Base-by-base conservation (phyloP, 805 yeast species). In the Cyberlindnera saturnus region DNA sequence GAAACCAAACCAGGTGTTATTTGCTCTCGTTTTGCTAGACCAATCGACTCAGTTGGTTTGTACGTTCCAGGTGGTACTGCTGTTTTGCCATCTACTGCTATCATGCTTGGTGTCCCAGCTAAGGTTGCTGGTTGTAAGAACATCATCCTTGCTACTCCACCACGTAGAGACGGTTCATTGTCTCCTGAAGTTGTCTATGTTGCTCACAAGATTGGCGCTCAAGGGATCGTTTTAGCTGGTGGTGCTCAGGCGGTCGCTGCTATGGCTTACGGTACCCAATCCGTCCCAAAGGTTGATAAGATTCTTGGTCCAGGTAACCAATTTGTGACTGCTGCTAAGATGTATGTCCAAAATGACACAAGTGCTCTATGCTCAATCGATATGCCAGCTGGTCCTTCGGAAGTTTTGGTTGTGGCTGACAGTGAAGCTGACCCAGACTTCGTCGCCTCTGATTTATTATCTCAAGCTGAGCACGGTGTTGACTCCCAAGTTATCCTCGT, bases 301-400 rank as follows among this genome's bases (percentile, higher is more conserved):
- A 90, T 93, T 49, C 74, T 93, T 64, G 99, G 99, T 38, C 99
- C 99, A 19, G 99, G 99, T 47, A 93, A 93, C 69, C 99, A 93
- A 70, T 93, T 93, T 63, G 99, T 93, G 41, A 93, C 99, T 16
- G 98, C 99, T 35, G 99, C 99, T 35, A 93, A 93, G 73, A 93
- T 93, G 99, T 71, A 84, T 61, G 93, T 95, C 40, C 93, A 91
- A 57, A 95, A 93, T 59, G 99, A 93, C 61, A 86, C 96, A 1
- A 83, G 82, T 49, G 98, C 99, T 7, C 70, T 90, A 59, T 93
- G 96, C 61, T 86, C 96, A 15, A 93, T 93, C 54, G 99, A 93
- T 65, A 91, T 93, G 98, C 99, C 99, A 39, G 99, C 99, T 20
- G 99, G 99, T 9, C 99, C 99, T 26, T 86, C 96, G 41, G 99